Evolutionary conservation across 225 moss, liverwort and hornwort genomes (phyloP), one percentile per base, ranked within the genome.

Genomic region (Takakia lepidozioides): DNA sequence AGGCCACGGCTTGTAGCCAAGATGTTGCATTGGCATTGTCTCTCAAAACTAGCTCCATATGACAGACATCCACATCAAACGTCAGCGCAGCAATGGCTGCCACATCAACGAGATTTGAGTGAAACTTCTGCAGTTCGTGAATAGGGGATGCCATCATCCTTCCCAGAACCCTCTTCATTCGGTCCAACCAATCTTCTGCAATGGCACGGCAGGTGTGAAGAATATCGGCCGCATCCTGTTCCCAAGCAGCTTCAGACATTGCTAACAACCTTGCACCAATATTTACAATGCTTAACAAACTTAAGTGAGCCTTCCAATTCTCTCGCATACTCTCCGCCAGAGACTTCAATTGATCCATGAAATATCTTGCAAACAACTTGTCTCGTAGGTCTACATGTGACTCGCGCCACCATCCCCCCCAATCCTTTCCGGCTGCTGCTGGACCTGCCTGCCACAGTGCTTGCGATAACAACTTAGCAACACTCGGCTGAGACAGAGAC

Each of bases 231-330:
- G 50, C 29, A 5, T 23, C 36, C n/a, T 14, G 10, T 40, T 46
- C 29, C 74, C 74, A 69, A 27, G 23, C 32, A 13, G 22, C 21
- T 46, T 57, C 0, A 2, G 60, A 69, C 1, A 65, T 8, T 1
- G 44, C 52, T 15, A 69, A 25, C 7, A 69, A 10, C 10, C 65
- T 60, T 38, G 57, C 46, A 10, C 52, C 43, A 0, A 75, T 1
- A 3, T 3, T 55, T 4, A 65, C 49, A 8, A 65, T 4, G 40
- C 61, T 70, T 51, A 65, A n/a, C 1, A 75, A 29, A 9, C 43
- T 21, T 54, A 70, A 38, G 25, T 70, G 65, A 43, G 69, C 61
- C 45, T 65, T 75, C 69, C 74, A 75, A 2, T 70, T 75, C 21
- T 58, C 65, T 28, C 10, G n/a, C 0, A 39, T 29, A 1, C 42